Percentiles rank a stretch among this genome's conserved stretches.
Conservation (phyloP, 2,329 filamentous ascomycete species). For the Plectosphaerella cucumerina region DNA sequence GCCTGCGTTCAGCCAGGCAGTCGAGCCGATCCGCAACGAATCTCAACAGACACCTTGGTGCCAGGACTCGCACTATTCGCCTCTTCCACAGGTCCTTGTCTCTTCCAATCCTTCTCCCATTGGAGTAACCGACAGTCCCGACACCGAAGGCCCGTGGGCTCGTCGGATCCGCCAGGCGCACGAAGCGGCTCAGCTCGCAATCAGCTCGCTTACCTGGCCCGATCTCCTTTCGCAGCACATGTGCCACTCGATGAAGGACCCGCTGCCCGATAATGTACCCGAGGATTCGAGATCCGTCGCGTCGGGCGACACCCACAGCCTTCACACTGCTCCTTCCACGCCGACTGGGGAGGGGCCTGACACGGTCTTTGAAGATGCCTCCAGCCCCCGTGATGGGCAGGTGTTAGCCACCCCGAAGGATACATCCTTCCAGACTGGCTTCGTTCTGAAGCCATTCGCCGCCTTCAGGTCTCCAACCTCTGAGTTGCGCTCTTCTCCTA, state of each 20-base stretch:
- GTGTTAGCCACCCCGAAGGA: constrained; percentile 16
- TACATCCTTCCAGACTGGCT: constrained; percentile 40
- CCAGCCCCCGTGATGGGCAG: constrained; percentile 17
- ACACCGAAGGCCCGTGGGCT: neutral
- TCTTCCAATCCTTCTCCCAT: too few relatives aligned
- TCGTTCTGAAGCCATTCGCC: constrained; percentile 48
- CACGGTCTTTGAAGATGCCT: constrained; percentile 12
- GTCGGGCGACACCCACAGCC: neutral
- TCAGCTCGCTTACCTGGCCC: neutral
- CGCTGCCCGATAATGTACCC: neutral
- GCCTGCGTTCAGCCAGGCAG: neutral
- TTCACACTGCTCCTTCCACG: neutral
- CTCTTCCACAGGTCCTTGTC: neutral
- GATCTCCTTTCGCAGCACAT: neutral
- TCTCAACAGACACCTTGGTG: constrained; percentile 3
- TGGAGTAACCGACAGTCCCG: too few relatives aligned
- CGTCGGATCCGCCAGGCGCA: neutral
- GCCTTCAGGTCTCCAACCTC: constrained; percentile 49
- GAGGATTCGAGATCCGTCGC: neutral
- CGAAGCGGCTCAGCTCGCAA: neutral
- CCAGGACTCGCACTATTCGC: neutral
- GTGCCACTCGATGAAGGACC: neutral
- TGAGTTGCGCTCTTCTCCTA: constrained; percentile 19
- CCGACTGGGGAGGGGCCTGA: neutral
- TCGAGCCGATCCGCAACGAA: neutral